Evolutionary conservation across 345 rosid genomes (phyloP), one percentile per base, ranked within the genome.

Genomic region (Euphorbia pulcherrima): DNA sequence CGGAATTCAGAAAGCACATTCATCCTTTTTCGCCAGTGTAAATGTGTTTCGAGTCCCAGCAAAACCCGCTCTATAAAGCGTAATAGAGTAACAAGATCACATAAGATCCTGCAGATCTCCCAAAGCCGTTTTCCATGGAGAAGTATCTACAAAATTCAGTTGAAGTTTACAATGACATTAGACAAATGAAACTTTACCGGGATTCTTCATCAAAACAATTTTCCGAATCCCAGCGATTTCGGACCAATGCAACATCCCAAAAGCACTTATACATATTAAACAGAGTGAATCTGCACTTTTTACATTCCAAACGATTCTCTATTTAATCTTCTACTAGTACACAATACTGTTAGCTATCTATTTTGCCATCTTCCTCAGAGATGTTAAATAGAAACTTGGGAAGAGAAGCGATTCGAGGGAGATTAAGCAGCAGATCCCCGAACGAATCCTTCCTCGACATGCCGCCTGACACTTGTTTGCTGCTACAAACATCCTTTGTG

Each of bases 361-460:
- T 79, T 72, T 73, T 75, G n/a, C 82, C 81, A 67, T 87, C 92
- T 27, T 94, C 92, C 79, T 89, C 97, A 3, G 96, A 87, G 52
- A 95, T 95, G 85, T 92, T 82, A 59, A 90, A 86, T 81, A 95
- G 76, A 90, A 93, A 89, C 77, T 93, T 89, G 2, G 98, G 97
- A 35, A 90, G 87, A 69, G 98, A 93, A 17, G 97, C 76, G 28
- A 93, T 90, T 72, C 96, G 77, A 58, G 98, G 98, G 9, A 90
- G 97, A 71, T 90, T 92, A 65, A 89, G 86, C 69, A 94, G 84
- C 78, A 90, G 76, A 29, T 90, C 98, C 51, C 92, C 78, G 54
- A 85, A 88, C 1, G 98, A 93, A 72, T 93, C 98, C 80, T 82
- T 93, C 80, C 98, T 86, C 3, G 87, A 84, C 96, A 95, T 95